Evolutionary conservation across 202 grass and related monocot genomes (phyloP), one percentile per base, ranked within the genome.

Genomic region (Panicum hallii): DNA sequence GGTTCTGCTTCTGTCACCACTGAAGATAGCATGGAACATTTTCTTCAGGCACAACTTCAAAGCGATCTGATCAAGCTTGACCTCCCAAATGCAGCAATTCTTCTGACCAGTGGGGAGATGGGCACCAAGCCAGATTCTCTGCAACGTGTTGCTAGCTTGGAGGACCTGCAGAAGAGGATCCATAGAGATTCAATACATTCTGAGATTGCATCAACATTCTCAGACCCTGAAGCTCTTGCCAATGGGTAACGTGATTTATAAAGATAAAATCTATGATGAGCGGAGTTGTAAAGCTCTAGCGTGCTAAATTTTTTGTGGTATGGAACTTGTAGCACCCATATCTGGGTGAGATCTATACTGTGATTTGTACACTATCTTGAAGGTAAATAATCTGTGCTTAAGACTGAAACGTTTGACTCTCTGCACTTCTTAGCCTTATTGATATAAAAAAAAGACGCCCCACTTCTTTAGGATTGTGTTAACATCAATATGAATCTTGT

Each of bases 81-180:
- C 49, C 70, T 79, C 44, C 71, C 38, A 67, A 72, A 81, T 48
- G 78, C 15, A 44, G 79, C 30, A 57, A 40, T 60, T 77, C 34
- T 50, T 52, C 32, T 70, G 44, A 41, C 19, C 43, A 49, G 5
- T 86, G 57, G 42, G 36, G 92, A 85, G 55, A 91, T 57, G 45
- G n/a, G n/a, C 16, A 30, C 62, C 15, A 82, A 57, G 43, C 73
- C 77, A 12, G 30, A 7, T 4, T 74, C 90, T 2, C 12, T 98
- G 85, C 76, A 23, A 56, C 89, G 90, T 9, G 80, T 95, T 1
- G 73, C 80, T 7, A 98, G 92, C 92, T 79, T 93, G 67, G 95
- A 95, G 89, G 73, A 48, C 69, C 85, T 98, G 46, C 95, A 95
- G 83, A 91, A 91, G 78, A 90, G 82, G 74, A 93, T 95, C 50